phyloP scores from a whole-genome alignment of 2,329 filamentous ascomycete genomes.

The Phaeomoniella chlamydospora region DNA sequence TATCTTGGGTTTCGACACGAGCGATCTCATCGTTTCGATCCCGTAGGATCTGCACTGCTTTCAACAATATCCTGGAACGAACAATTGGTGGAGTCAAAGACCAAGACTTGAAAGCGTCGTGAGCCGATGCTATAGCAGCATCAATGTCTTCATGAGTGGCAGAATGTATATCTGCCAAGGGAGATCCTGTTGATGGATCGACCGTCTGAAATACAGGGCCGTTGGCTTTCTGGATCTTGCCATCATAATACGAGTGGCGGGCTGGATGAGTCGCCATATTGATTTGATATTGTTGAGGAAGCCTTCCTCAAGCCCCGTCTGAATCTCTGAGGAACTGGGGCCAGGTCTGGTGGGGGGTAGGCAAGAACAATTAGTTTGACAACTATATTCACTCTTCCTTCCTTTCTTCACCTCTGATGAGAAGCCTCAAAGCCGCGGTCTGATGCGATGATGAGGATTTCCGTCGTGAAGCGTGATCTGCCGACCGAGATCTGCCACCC shows the following conservation, averaged over 20 bases:
- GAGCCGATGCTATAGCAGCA: slow-evolving; percentile 55
- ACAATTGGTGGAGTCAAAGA: slow-evolving; percentile 59
- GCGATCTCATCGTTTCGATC: slow-evolving; percentile 68
- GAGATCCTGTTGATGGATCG: slow-evolving; percentile 56
- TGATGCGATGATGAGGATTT: too few species aligned
- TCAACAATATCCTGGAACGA: slow-evolving; percentile 64
- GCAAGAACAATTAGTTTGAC: too few species aligned
- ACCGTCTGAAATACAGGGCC: slow-evolving; percentile 45
- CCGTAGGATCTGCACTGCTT: slow-evolving; percentile 59
- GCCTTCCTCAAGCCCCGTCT: too few species aligned
- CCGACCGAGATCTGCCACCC: too few species aligned
- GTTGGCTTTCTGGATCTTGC: slow-evolving; percentile 46
- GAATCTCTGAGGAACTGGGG: too few species aligned
- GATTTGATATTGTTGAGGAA: too few species aligned
- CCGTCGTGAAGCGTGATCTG: too few species aligned
- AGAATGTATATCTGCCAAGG: slow-evolving; percentile 57
- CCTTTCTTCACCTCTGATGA: too few species aligned
- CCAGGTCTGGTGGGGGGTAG: too few species aligned
- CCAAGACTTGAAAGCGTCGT: slow-evolving; percentile 61
- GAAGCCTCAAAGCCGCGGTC: too few species aligned
- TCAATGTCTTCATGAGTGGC: slow-evolving; percentile 56
- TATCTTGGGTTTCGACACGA: slow-evolving; percentile 66
- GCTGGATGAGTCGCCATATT: slow-evolving; percentile 6
- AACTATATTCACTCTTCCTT: too few species aligned
- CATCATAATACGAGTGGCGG: slow-evolving; percentile 62